Evolutionary conservation across 2,329 filamentous ascomycete species (phyloP).

Genomic region (Trichoderma sp.): DNA sequence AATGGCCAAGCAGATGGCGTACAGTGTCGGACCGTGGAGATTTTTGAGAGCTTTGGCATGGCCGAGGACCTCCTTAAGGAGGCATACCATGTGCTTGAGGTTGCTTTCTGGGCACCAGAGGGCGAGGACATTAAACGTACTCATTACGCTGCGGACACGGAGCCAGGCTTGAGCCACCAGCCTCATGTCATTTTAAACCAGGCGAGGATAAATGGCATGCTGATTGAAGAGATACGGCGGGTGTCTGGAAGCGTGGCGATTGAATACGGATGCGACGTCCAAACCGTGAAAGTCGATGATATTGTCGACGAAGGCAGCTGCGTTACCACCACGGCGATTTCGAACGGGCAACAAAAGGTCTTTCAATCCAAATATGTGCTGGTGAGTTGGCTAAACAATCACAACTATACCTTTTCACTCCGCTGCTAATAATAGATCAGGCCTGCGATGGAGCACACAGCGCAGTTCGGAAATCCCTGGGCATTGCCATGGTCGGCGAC

Average conservation of each 20-base stretch:
- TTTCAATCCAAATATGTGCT: slow-evolving; percentile 8
- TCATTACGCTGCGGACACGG: neutral
- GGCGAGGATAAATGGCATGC: neutral
- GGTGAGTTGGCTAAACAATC: neutral
- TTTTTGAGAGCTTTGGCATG: slow-evolving; percentile 7
- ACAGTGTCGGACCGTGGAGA: slow-evolving; percentile 7
- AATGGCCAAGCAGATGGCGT: slow-evolving; percentile 9
- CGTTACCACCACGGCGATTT: neutral
- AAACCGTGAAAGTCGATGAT: neutral
- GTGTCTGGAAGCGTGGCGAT: neutral
- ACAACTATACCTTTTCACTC: neutral
- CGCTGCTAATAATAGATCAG: neutral
- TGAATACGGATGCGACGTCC: slow-evolving; percentile 6
- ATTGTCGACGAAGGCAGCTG: neutral
- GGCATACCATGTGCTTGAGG: slow-evolving; percentile 12
- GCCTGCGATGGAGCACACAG: slow-evolving; percentile 8
- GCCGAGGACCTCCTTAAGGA: slow-evolving; percentile 1
- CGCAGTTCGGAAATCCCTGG: slow-evolving; percentile 2
- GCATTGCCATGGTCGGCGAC: slow-evolving; percentile 6
- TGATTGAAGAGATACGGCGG: neutral
- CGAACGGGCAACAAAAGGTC: neutral
- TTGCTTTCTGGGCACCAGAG: slow-evolving; percentile 11
- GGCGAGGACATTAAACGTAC: slow-evolving; percentile 5
- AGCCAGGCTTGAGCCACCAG: slow-evolving; percentile 3
- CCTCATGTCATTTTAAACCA: slow-evolving; percentile 16